phyloP scores from a whole-genome alignment of 78 protist species.

The Dictyostelium citrinum region DNA sequence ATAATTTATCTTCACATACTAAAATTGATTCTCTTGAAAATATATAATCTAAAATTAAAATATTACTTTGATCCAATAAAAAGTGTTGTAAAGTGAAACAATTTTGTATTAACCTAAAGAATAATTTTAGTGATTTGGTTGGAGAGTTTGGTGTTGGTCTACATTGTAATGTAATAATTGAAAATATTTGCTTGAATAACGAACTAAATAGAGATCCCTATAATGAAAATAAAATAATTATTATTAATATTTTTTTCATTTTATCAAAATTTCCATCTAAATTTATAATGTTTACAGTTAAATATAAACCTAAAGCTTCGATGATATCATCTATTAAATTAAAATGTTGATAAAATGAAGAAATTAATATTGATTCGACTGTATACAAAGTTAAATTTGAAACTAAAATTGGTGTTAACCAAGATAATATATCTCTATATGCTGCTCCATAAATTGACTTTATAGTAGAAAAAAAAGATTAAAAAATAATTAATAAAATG shows the following conservation, averaged over 20 bases:
- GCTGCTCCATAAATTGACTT: not conserved
- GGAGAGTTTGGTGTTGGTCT: not conserved
- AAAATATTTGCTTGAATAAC: not conserved
- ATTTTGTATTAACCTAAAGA: not conserved
- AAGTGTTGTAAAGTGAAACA: not conserved
- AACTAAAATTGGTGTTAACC: slow-evolving; percentile 13
- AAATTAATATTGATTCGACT: not conserved
- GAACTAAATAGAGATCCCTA: not conserved
- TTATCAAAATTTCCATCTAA: not conserved
- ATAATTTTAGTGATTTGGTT: not conserved
- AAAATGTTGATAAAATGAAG: not conserved
- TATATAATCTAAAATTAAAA: not conserved
- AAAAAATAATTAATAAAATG: not conserved
- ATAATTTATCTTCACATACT: not conserved
- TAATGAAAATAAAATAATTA: not conserved
- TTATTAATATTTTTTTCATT: not conserved
- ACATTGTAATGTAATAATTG: not conserved
- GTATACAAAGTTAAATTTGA: slow-evolving; percentile 12
- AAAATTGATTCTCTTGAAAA: not conserved
- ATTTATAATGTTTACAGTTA: not conserved
- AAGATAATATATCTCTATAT: not conserved
- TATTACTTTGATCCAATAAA: not conserved
- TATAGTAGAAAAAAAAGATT: not conserved
- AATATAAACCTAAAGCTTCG: not conserved
- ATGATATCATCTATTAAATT: not conserved